Evolutionary conservation across 192 early-diverging fungal genomes (phyloP), one percentile per base, ranked within the genome.

Genomic region (Glomus cerebriforme): DNA sequence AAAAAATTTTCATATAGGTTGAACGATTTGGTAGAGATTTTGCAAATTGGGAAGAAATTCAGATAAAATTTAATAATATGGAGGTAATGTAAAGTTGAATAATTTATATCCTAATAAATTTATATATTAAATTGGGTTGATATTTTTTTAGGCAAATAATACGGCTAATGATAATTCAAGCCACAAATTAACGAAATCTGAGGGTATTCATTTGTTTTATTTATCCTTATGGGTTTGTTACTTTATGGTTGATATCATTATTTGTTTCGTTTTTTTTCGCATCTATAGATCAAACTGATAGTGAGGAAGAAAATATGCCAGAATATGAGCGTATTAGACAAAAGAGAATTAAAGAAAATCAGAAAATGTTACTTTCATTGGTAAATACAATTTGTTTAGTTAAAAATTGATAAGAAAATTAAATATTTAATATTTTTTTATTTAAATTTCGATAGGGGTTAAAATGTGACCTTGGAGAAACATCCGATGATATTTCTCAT

Each of bases 11-110:
- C 12, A 15, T 27, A 15, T 75, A 85, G 84, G 82, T 96, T 1
- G 94, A 97, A 81, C 89, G 96, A 17, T 97, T 97, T 85, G 96
- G 96, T 31, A 87, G 84, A 43, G 94, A 97, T 82, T 87, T 86
- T 32, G 82, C 87, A 45, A 91, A 92, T 70, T 97, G 94, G 94
- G 92, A 95, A 79, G 90, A 95, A 68, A 83, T 94, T 13, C 82
- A 85, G 13, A 82, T 95, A 13, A 80, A 80, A 1, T 89, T 93
- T 70, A 82, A 82, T 0, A 45, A 81, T 31, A 5, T 66, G 17
- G 69, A 83, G 43, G 79, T 81, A 43, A 17, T 58, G 19, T 34
- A 67, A 32, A 22, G 22, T 13, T 64, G 7, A 15, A 1, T 31
- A 31, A 10, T 1, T 27, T 27, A 66, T 47, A n/a, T n/a, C n/a